Base-by-base conservation (phyloP, 169 alveolate genomes). In the Eimeria maxima region DNA sequence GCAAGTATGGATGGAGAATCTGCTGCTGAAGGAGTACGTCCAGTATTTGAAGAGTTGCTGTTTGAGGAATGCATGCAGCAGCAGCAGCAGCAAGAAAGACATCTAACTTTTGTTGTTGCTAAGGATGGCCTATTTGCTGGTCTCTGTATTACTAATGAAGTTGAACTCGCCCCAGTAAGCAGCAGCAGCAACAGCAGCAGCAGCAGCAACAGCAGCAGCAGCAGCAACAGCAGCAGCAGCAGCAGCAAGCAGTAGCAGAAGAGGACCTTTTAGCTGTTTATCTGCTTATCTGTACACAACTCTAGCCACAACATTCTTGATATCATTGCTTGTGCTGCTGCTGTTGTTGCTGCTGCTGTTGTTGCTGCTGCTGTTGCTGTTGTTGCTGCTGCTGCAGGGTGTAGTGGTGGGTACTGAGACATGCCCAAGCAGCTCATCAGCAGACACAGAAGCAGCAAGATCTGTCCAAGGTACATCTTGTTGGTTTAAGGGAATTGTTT, bases 61-160 rank as follows among this genome's bases (percentile, higher is more conserved):
- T 60, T 91, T 33, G 95, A 91, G 42, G 83, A 91, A 27, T 63
- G 60, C 3, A 74, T 91, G 90, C 69, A 91, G 44, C 57, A 65
- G 57, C 95, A 91, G 90, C 83, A 71, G 95, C 89, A 78, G 89
- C 89, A 78, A 67, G 74, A 90, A 74, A 29, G 95, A 33, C 90
- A 53, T 42, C 78, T 91, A 14, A 29, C 18, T 16, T 91, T 74
- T 84, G 81, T 44, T 24, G 95, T 74, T 24, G 95, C 55, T 27
- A 45, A 44, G 4, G 47, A 27, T 50, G 95, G 95, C 38, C 60
- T 67, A 16, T 29, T 91, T 67, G 95, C 95, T 42, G 95, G 95
- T 0, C 90, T 91, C 67, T 55, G 83, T 69, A 67, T 74, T 33
- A 91, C 95, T 8, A 91, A 91, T 50, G 90, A 91, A 55, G 95